These are phyloP conservation scores for Penicillium sp. DNA, from an alignment of 2,329 filamentous ascomycete species.

Conservation along the genomic window DNA sequence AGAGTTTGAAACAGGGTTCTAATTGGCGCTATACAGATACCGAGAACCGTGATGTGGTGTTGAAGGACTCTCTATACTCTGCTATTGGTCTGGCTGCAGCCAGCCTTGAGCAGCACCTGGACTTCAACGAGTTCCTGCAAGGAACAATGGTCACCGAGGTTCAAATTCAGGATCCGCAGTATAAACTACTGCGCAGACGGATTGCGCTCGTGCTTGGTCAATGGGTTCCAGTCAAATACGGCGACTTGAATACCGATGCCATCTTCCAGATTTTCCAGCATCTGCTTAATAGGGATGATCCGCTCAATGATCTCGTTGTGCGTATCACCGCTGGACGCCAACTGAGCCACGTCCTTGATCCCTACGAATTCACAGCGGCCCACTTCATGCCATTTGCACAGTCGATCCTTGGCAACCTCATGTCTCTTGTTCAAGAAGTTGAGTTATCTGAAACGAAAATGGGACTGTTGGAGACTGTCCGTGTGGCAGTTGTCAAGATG, in stretches of 20 bases:
- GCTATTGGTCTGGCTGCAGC: conserved; percentile 82
- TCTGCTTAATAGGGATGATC: conserved; percentile 70
- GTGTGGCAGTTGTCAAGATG: conserved; percentile 72
- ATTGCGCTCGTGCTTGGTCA: conserved; percentile 84
- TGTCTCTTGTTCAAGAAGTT: conserved; percentile 72
- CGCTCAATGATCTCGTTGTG: conserved; percentile 83
- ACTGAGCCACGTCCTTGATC: conserved; percentile 72
- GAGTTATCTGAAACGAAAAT: conserved; percentile 85
- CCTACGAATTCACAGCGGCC: conserved; percentile 72
- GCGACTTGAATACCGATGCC: conserved; percentile 61
- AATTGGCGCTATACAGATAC: conserved; percentile 23
- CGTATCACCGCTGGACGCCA: conserved; percentile 85
- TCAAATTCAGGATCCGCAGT: conserved; percentile 61
- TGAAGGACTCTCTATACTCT: conserved; percentile 92
- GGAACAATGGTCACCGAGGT: conserved; percentile 73
- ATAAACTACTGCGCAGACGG: conserved; percentile 77
- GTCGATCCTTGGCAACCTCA: conserved; percentile 65
- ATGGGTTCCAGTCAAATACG: conserved; percentile 77
- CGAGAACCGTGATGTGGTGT: conserved; percentile 64
- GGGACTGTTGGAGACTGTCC: conserved; percentile 79
- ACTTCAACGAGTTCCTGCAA: conserved; percentile 76
- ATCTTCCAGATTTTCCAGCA: conserved; percentile 88
- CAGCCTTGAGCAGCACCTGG: conserved; percentile 66
- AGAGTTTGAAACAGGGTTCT: not conserved
- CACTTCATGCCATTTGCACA: conserved; percentile 73